phyloP scores from a whole-genome alignment of 106 monocot species.

The Gastrodia elata region DNA sequence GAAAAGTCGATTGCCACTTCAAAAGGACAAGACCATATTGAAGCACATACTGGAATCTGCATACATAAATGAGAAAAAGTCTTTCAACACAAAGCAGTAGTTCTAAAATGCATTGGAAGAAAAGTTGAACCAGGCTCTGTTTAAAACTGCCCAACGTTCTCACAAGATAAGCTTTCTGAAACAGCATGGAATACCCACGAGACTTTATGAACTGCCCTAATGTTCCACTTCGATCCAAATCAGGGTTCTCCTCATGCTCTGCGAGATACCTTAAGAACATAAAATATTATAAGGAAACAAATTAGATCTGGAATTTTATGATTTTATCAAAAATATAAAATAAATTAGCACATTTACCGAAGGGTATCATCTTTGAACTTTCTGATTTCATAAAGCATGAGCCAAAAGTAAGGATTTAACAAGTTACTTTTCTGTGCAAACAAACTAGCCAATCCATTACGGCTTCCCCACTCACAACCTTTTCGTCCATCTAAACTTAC shows the following conservation, averaged over 20 bases:
- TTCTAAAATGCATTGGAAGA: not conserved
- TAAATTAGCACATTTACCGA: slow-evolving; percentile 19
- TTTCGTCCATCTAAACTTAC: slow-evolving; percentile 68
- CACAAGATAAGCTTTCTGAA: slow-evolving; percentile 86
- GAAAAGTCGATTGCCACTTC: slow-evolving; percentile 78
- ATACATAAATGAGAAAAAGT: not conserved
- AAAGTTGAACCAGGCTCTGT: not conserved
- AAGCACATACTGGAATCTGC: slow-evolving; percentile 81
- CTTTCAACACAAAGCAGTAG: not conserved
- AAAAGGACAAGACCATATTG: slow-evolving; percentile 83
- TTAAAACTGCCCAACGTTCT: slow-evolving; percentile 7
- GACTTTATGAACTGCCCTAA: slow-evolving; percentile 67
- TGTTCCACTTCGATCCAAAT: slow-evolving; percentile 63
- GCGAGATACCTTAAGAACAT: slow-evolving; percentile 63
- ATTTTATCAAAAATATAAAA: not conserved
- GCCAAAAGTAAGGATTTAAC: slow-evolving; percentile 59
- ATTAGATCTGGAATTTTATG: not conserved
- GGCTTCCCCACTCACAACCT: slow-evolving; percentile 83
- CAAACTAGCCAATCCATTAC: slow-evolving; percentile 50
- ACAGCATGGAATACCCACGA: slow-evolving; percentile 72
- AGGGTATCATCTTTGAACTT: slow-evolving; percentile 67
- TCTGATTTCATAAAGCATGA: slow-evolving; percentile 62
- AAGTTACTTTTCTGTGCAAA: slow-evolving; percentile 82
- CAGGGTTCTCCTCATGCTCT: slow-evolving; percentile 62
- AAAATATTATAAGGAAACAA: not conserved